Base-by-base conservation (phyloP, 805 yeast species). In the Ogataea minuta region DNA sequence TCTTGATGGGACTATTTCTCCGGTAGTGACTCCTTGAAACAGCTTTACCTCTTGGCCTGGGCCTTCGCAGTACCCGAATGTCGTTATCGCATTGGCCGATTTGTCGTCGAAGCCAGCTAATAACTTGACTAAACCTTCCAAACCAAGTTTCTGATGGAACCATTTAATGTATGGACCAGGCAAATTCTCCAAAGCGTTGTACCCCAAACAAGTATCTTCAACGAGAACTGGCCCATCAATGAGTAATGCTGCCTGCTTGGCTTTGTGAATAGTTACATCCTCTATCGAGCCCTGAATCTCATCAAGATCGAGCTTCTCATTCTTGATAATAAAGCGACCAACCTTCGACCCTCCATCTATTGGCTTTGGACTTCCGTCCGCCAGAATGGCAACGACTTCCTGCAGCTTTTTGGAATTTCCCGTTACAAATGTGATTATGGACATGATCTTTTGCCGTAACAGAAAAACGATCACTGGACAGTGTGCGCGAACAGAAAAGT, bases 121-220 rank as follows among this genome's bases (percentile, higher is more conserved):
- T 81, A 91, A 73, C 53, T 83, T 79, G 43, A 81, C 84, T 39
- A 91, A 66, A 2, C 91, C 91, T 10, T 76, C 77, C 23, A 85
- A 71, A 0, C 97, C 97, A 49, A 90, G 60, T 10, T 76, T 64
- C 46, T 79, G 68, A 31, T 87, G 73, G 63, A 93, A 93, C 99
- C 99, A 91, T 63, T 91, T 91, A 63, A 76, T 74, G 39, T 63
- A 64, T 1, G 98, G 98, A 16, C 99, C 99, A 3, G 99, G 99
- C 34, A 93, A 72, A 46, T 72, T 70, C 36, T 84, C 80, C 56
- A 83, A 71, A 2, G 95, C 96, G 34, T 74, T 74, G 62, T 84
- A 93, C 4, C 84, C 86, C 27, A 93, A 73, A 35, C 95, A 90
- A 0, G 99, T 93, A 55, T 93, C 99, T 59, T 93, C 99, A 3